Evolutionary conservation across 2,329 filamentous ascomycete species (phyloP), one percentile per base, ranked within the genome.

Genomic region (Fusarium beomiforme): DNA sequence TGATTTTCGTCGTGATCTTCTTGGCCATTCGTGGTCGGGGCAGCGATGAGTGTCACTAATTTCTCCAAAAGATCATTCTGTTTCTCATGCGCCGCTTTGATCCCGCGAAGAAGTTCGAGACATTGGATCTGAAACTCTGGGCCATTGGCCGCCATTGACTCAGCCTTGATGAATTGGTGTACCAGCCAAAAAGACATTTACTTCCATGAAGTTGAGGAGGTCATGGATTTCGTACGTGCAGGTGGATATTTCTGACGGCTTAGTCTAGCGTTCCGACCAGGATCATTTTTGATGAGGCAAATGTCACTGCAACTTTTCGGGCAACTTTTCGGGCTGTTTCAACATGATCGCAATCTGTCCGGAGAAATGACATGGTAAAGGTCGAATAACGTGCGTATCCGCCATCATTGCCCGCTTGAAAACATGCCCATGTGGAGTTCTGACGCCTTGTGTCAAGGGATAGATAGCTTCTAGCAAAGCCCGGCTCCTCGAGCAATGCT

Each of bases 21-120:
- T 23, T 34, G 8, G 17, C 39, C 29, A 29, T 29, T 29, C 29
- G 29, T 29, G n/a, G n/a, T 19, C 2, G 26, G 12, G 2, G 12
- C 2, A 19, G 54, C 54, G 36, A 62, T 49, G 8, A 59, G 42
- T 19, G 14, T 3, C 6, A 62, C 54, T 16, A 59, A 19, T 23
- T 24, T 59, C 36, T 49, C 42, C 5, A 62, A 54, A 21, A 62
- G 59, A 17, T 43, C 43, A 29, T 59, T 62, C 26, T 62, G 59
- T 29, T 29, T 49, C 42, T 59, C 54, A 1, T 36, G 43, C 2
- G 53, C 36, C 4, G 23, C 46, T 10, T 49, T 62, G 8, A 62
- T 59, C 19, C 43, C 36, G 1, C 36, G 29, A 19, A 62, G 36
- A 2, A 62, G 54, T 17, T 49, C 26, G 1, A 62, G 23, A 4